These are phyloP conservation scores for Terfezia claveryi DNA, from an alignment of 495 filamentous ascomycete genomes.

Conservation along the genomic window DNA sequence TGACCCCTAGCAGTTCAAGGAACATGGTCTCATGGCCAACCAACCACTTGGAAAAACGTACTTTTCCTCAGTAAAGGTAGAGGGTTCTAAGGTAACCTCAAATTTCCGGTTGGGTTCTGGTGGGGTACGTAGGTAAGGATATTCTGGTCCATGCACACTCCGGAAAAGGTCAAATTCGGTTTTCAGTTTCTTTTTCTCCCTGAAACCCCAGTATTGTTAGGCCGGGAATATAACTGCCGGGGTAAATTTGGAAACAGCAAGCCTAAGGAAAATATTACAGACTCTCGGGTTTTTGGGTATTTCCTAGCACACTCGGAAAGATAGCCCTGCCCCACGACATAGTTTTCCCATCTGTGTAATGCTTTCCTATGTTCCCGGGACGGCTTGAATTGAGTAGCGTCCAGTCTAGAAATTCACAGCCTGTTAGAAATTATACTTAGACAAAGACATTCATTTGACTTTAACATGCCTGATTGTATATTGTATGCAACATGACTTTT, in stretches of 20 bases:
- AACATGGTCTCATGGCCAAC: neutral
- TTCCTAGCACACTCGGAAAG: conserved; percentile 45
- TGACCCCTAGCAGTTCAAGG: neutral
- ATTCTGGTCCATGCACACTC: conserved; percentile 51
- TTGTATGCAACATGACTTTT: conserved; percentile 74
- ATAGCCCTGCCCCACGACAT: conserved; percentile 61
- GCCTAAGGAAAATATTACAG: neutral
- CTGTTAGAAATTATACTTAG: neutral
- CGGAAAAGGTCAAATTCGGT: conserved; percentile 51
- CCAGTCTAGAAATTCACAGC: conserved; percentile 28
- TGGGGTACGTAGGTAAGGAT: conserved; percentile 30
- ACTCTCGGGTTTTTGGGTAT: conserved; percentile 58
- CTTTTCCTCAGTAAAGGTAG: conserved; percentile 73
- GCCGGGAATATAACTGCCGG: neutral
- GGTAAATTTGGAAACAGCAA: neutral
- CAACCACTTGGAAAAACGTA: conserved; percentile 21
- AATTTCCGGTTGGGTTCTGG: conserved; percentile 59
- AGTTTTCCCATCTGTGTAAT: conserved; percentile 74
- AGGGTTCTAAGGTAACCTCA: conserved; percentile 54
- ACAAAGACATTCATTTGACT: neutral
- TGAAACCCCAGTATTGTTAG: conserved; percentile 12
- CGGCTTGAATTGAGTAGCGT: conserved; percentile 46
- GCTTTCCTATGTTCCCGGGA: conserved; percentile 67
- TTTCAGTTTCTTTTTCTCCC: conserved; percentile 50
- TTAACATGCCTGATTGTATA: conserved; percentile 57